Percentiles rank a stretch among this genome's conserved stretches.
Evolutionary conservation across 768 basidiomycete genomes (phyloP).

Genomic region (Pisolithus orientalis): DNA sequence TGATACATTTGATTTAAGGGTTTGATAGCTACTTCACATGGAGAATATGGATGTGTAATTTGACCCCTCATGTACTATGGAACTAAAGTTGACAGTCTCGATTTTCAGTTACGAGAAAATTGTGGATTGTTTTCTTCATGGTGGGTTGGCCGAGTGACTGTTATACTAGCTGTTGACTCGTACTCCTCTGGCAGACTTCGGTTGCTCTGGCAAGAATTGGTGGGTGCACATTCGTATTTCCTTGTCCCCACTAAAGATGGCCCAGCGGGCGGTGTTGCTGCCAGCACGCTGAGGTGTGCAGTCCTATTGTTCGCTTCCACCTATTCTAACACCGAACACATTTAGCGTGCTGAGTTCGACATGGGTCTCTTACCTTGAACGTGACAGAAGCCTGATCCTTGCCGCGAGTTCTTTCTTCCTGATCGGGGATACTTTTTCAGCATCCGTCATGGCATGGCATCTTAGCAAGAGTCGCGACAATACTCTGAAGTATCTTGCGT

Average conservation of each 20-base stretch:
- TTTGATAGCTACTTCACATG: constrained; percentile 5
- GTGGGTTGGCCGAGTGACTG: neutral
- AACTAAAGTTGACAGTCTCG: neutral
- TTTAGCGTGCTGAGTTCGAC: neutral
- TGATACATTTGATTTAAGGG: neutral
- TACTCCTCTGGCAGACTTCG: neutral
- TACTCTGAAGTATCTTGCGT: neutral
- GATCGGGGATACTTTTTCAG: constrained; percentile 4
- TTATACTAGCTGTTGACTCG: too few species aligned
- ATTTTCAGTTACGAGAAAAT: neutral
- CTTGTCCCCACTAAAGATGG: neutral
- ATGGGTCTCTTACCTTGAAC: neutral
- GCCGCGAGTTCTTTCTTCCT: constrained; percentile 1
- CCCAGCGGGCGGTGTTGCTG: neutral
- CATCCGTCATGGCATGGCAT: neutral
- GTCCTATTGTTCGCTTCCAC: neutral
- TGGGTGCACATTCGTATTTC: neutral
- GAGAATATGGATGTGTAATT: constrained; percentile 5
- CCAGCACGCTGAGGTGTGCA: constrained; percentile 1
- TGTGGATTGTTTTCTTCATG: constrained; percentile 4
- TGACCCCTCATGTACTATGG: neutral
- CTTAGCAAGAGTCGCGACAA: constrained; percentile 1
- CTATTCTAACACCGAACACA: neutral
- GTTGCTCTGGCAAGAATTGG: neutral
- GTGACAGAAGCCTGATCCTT: neutral